Conservation (phyloP, 2,329 filamentous ascomycete species). For the Kalmusia sp. region DNA sequence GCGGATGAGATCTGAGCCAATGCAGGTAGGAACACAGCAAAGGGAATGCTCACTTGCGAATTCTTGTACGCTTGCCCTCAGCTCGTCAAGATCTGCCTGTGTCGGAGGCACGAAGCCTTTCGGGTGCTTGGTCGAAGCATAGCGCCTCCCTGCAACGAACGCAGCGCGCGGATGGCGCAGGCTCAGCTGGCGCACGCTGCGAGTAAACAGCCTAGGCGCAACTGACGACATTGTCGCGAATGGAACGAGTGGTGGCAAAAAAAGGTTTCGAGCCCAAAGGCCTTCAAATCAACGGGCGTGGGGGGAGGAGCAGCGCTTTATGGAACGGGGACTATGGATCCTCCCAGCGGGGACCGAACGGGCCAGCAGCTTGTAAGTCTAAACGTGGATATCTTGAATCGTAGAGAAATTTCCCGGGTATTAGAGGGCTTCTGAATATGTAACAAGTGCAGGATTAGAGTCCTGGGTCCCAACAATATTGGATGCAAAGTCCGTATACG, state of each 20-base stretch:
- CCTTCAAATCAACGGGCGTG: background rate
- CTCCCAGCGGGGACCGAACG: background rate
- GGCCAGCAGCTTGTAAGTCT: too few species aligned
- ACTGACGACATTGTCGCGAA: slow-evolving; percentile 39
- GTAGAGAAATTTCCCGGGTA: too few species aligned
- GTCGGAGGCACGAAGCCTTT: slow-evolving; percentile 73
- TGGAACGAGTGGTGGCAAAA: background rate
- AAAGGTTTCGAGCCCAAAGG: too few species aligned
- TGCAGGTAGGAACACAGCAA: background rate
- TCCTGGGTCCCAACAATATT: slow-evolving; percentile 1
- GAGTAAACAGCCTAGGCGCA: slow-evolving; percentile 44
- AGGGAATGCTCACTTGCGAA: slow-evolving; percentile 67
- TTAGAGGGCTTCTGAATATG: too few species aligned
- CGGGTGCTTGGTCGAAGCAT: slow-evolving; percentile 74
- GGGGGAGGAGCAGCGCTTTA: background rate
- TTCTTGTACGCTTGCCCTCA: slow-evolving; percentile 84
- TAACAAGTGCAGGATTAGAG: background rate
- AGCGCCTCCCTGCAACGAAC: slow-evolving; percentile 32
- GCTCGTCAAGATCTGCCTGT: slow-evolving; percentile 75
- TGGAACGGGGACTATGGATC: background rate
- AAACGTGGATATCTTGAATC: too few species aligned
- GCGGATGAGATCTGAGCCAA: background rate
- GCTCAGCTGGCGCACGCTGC: slow-evolving; percentile 46
- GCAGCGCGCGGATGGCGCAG: slow-evolving; percentile 25
- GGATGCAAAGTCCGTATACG: background rate